These are phyloP conservation scores for Candida ortonii DNA, from an alignment of 805 yeast species.

Conservation along the genomic window DNA sequence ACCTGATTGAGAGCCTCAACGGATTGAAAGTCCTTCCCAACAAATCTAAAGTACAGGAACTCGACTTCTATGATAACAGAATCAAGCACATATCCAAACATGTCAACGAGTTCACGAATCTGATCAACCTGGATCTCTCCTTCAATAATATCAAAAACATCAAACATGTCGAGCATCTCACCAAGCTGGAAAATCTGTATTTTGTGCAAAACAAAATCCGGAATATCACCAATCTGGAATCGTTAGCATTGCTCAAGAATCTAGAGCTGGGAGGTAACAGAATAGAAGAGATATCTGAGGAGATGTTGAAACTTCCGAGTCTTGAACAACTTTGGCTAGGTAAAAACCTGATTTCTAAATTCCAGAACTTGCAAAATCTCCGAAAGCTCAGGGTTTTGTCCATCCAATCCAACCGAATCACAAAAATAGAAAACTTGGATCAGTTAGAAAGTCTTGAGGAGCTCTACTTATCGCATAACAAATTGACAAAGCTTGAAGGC, in stretches of 20 bases:
- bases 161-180: constrained; percentile 67
- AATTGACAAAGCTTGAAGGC: constrained; percentile 70
- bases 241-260: constrained; percentile 54
- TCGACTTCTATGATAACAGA: constrained; percentile 90
- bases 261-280: constrained; percentile 91
- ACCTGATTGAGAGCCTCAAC: constrained; percentile 69
- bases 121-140: constrained; percentile 72
- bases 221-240: constrained; percentile 64
- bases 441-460: constrained; percentile 72
- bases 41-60: constrained; percentile 57
- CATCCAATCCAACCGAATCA: constrained; percentile 81
- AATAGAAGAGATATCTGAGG: constrained; percentile 54
- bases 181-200: constrained; percentile 63
- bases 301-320: constrained; percentile 50
- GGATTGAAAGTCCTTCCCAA: constrained; percentile 59
- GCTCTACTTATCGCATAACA: constrained; percentile 83
- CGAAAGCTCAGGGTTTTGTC: constrained; percentile 70
- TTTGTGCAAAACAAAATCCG: constrained; percentile 86
- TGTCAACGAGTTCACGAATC: constrained; percentile 53
- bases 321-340: constrained; percentile 89
- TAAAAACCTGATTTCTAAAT: constrained; percentile 66
- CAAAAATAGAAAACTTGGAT: constrained; percentile 79
- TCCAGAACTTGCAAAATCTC: constrained; percentile 62
- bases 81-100: constrained; percentile 80
- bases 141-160: constrained; percentile 87